Evolutionary conservation across 805 yeast genomes (phyloP), one percentile per base, ranked within the genome.

Genomic region (Candida vartiovaarae): DNA sequence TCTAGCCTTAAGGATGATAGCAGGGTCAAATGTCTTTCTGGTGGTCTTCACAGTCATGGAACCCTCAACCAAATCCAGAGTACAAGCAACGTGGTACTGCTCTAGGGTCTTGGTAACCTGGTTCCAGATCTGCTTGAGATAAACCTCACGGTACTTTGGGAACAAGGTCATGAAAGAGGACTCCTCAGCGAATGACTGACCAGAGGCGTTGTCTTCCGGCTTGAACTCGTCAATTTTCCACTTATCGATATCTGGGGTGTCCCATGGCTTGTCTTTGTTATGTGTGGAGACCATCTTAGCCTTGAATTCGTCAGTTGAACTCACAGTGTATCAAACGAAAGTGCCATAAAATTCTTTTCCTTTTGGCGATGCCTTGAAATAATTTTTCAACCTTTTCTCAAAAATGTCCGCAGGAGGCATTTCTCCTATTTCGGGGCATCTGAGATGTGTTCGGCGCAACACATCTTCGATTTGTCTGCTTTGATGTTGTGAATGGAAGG

Each of bases 201-300:
- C 96, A 8, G 90, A 78, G 6, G 78, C 80, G 59, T 89, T 87
- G 60, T 93, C 95, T 55, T 88, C 96, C 2, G 88, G 87, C 53
- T 75, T 83, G 71, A 93, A 93, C 45, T 88, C 95, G 32, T 87
- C 95, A 32, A 80, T 71, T 54, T 75, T 71, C 99, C 99, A 91
- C 63, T 91, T 90, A 62, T 90, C 95, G 45, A 90, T 81, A 54
- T 89, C 96, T 23, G 84, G 87, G 8, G 96, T 90, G 61, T 90
- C 98, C 98, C 98, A 90, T 42, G 98, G 98, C 65, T 91, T 91
- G 56, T 93, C 98, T 59, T 80, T 82, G 64, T 93, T 87, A 64
- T 91, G 90, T 38, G 95, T 87, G 2, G 96, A 87, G 25, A 84
- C 88, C 99, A 91, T 91, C 15, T 5, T 15, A 24, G 8, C 5